Base-by-base conservation (phyloP, 1,284 basidiomycete genomes). In the Microbotryum intermedium region DNA sequence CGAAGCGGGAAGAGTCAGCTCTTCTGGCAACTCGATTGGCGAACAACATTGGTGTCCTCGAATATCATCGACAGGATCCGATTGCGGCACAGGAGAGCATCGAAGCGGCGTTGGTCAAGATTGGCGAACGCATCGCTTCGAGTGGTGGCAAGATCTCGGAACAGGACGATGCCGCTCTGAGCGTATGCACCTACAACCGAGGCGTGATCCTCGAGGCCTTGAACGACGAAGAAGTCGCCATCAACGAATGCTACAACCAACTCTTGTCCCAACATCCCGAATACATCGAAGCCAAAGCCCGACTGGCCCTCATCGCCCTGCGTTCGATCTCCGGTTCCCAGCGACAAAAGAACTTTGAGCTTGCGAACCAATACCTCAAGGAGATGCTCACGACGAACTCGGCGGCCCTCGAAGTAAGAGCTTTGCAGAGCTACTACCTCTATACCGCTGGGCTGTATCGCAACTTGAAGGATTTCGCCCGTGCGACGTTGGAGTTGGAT, bases 241-340 rank as follows among this genome's bases (percentile, higher is more conserved):
- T 39, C 34, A 84, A 81, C 62, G 86, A 87, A 67, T 88, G 88
- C 7, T 95, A 92, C 70, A 83, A 86, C 50, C 89, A 90, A 72
- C 79, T 97, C 7, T 75, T 95, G 29, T 77, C 82, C 20, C 81
- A 87, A 58, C 91, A 97, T 78, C 88, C 90, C 0, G 92, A 95
- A 76, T 95, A 94, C 73, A 82, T 90, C 50, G 92, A 95, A 93
- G 91, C 91, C 65, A 97, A 95, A 77, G 82, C 92, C 45, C 86
- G 92, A 39, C 85, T 88, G 67, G 89, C 90, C 0, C 81, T 86
- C 13, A 84, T 95, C 79, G 79, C 86, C 1, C 77, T 83, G 0
- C 78, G 79, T 13, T 11, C 4, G 13, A n/a, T 8, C 1, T 39
- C 26, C 5, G 57, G 50, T 39, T 30, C 49, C 3, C 46, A 29